Evolutionary conservation across 2,329 filamentous ascomycete species (phyloP).

Genomic region (Talaromyces sp.): DNA sequence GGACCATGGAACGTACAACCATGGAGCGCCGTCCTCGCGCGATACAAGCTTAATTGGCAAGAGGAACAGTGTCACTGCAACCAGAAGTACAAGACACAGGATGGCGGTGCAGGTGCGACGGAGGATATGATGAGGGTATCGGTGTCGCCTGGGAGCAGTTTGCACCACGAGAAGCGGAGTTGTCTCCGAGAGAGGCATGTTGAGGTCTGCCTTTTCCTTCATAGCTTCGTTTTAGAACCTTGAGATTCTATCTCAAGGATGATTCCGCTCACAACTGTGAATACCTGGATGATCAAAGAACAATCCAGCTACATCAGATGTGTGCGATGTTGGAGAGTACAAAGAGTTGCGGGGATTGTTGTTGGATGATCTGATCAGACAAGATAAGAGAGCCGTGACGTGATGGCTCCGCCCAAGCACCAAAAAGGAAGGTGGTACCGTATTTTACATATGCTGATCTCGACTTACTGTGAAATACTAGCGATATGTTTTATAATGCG

Average conservation of each 20-base stretch:
- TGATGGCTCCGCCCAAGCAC: slow-evolving; percentile 1
- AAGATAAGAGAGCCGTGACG: slow-evolving; percentile 15
- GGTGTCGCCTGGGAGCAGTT: slow-evolving; percentile 37
- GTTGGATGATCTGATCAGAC: not conserved
- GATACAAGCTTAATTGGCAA: slow-evolving; percentile 39
- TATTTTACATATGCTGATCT: not conserved
- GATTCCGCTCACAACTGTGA: not conserved
- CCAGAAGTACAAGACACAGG: slow-evolving; percentile 37
- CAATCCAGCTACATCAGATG: slow-evolving; percentile 1
- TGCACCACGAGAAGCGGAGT: slow-evolving; percentile 44
- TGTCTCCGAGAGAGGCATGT: slow-evolving; percentile 37
- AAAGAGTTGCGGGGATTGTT: not conserved
- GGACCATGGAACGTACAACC: slow-evolving; percentile 41
- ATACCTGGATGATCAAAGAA: not conserved
- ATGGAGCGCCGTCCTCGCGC: slow-evolving; percentile 35
- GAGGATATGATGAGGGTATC: slow-evolving; percentile 43
- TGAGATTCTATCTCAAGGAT: not conserved
- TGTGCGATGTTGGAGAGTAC: not conserved
- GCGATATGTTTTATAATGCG: not conserved
- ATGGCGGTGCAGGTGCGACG: slow-evolving; percentile 42
- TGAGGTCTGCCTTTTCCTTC: slow-evolving; percentile 31
- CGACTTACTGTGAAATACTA: not conserved
- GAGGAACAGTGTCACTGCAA: slow-evolving; percentile 41
- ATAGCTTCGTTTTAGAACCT: slow-evolving; percentile 20
- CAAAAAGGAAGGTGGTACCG: not conserved